Evolutionary conservation across 1,284 basidiomycete species (phyloP).

Genomic region (Heterobasidion irregulare): DNA sequence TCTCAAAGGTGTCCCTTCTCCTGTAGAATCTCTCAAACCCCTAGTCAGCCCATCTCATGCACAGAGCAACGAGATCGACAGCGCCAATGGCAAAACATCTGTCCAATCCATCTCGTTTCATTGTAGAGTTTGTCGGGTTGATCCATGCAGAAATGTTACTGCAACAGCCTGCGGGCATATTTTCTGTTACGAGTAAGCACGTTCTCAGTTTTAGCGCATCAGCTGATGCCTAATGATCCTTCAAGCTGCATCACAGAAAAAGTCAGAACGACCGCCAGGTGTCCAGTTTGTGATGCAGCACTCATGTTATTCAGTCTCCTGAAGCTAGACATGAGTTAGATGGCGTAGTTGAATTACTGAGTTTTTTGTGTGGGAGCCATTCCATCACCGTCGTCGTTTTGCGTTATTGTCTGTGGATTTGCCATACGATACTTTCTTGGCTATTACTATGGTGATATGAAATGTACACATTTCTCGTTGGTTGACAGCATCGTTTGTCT

Average conservation of each 20-base stretch:
- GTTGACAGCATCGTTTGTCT: no score
- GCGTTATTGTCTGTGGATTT: no score
- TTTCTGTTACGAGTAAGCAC: conserved; percentile 4
- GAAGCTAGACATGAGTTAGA: neutral
- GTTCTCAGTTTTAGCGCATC: neutral
- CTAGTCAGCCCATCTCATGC: neutral
- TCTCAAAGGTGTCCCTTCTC: neutral
- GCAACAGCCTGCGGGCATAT: conserved; percentile 6
- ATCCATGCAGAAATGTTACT: conserved; percentile 2
- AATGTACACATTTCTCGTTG: no score
- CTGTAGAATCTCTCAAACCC: no score
- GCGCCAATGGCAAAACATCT: neutral
- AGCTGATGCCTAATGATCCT: neutral
- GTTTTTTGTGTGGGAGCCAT: no score
- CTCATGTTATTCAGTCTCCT: neutral
- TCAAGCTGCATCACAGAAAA: neutral
- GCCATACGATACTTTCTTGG: no score
- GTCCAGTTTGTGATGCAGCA: neutral
- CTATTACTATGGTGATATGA: no score
- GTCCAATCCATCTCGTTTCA: neutral
- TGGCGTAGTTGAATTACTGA: no score
- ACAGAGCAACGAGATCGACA: neutral
- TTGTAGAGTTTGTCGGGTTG: conserved; percentile 4
- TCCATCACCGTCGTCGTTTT: no score
- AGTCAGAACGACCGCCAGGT: neutral